Evolutionary conservation across 2,329 filamentous ascomycete genomes (phyloP), one percentile per base, ranked within the genome.

Genomic region (Pezicula radicicola): DNA sequence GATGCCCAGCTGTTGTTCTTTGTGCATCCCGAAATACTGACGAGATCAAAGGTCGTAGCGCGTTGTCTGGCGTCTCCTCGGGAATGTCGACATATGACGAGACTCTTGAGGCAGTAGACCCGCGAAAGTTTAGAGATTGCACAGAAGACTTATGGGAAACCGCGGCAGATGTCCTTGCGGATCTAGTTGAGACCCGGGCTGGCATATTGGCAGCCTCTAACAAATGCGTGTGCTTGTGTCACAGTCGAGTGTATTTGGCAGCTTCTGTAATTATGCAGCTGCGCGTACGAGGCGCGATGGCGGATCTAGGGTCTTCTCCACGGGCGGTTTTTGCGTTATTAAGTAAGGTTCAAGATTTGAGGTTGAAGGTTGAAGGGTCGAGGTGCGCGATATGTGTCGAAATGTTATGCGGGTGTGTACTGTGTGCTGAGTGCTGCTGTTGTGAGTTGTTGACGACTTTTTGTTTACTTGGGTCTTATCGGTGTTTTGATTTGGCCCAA

Each of bases 1-100:
- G 80, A 68, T 99, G 94, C 2, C 89, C 89, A 1, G 92, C 91
- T 0, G 89, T 95, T 1, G 89, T 95, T 62, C 87, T 86, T 70
- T 99, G 94, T 33, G 93, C 91, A 68, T 92, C 88, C 58, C 80
- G 79, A 65, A 92, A 92, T 46, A 91, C 79, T 50, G 79, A 72
- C 66, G 85, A 88, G 48, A 96, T 78, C 65, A 89, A 87, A 35
- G 78, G 80, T 63, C 92, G 88, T 60, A 97, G 74, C 15, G 80
- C 80, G 52, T 82, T 91, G 44, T 83, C 77, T 49, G 84, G 81
- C 3, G 85, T 80, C 66, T 96, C 91, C 62, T 87, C 81, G 37
- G 88, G 87, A n/a, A 88, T 69, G 40, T 80, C 73, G 36, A 66
- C 47, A n/a, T 64, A 57, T 37, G 61, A 48, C 12, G 65, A 67